phyloP scores from a whole-genome alignment of 176 grass and related monocot genomes.

The Musa itinerans region DNA sequence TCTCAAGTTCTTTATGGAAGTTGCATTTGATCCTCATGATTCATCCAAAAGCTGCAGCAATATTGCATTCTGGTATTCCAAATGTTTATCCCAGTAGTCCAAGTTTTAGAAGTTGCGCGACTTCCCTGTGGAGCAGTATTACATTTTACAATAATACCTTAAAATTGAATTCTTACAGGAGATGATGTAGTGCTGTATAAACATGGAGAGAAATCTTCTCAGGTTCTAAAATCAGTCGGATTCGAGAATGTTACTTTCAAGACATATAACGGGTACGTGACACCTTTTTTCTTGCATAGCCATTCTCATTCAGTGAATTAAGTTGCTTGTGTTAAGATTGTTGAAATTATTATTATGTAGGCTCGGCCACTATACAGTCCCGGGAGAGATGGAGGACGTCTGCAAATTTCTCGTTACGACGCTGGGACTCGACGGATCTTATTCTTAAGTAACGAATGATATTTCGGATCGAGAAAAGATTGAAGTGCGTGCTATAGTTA shows the following conservation, averaged over 20 bases:
- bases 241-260: slow-evolving; percentile 74
- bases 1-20: too few species aligned
- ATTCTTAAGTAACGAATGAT: slow-evolving; percentile 29
- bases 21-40: too few species aligned
- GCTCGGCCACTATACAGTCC: slow-evolving; percentile 82
- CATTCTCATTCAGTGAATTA: neutral
- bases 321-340: slow-evolving; percentile 6
- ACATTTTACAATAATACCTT: neutral
- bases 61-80: too few species aligned
- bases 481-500: too few species aligned
- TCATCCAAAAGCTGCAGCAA: too few species aligned
- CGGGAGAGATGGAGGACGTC: slow-evolving; percentile 90
- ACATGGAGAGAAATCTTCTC: slow-evolving; percentile 73
- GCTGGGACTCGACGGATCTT: slow-evolving; percentile 36
- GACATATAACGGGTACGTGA: slow-evolving; percentile 55
- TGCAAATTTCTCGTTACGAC: slow-evolving; percentile 56
- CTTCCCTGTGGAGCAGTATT: neutral
- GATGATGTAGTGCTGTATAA: slow-evolving; percentile 84
- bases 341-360: slow-evolving; percentile 36
- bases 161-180: slow-evolving; percentile 24
- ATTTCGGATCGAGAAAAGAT: too few species aligned
- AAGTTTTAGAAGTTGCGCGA: neutral
- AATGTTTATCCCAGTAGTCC: too few species aligned
- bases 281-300: neutral
- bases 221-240: slow-evolving; percentile 51